Base-by-base conservation (phyloP, 1,284 basidiomycete species). In the Tremellales sp. region DNA sequence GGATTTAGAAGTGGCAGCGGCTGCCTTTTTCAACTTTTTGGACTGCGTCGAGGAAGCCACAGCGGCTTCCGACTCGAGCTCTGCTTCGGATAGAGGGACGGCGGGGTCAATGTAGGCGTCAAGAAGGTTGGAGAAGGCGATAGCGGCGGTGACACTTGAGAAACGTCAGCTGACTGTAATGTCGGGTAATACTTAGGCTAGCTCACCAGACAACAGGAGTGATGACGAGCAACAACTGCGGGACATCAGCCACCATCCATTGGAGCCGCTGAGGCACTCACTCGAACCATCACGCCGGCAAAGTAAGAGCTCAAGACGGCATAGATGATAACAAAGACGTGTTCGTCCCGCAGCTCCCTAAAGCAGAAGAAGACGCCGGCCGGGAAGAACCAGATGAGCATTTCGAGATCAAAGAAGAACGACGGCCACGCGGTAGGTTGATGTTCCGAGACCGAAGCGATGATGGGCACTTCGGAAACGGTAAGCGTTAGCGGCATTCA, bases 341-440 rank as follows among this genome's bases (percentile, higher is more conserved):
- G 95, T 70, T 97, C 95, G 71, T 99, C 95, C 26, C 90, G 82
- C 26, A 99, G 78, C 68, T 94, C 81, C 54, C 82, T 82, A 87
- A 98, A 98, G 73, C 90, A 93, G 56, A 95, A 76, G 64, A 88
- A 80, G 39, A 98, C 88, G 52, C 95, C 95, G 22, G 90, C 94
- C 4, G 95, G 95, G 83, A 99, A 98, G 49, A 95, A 76, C 81
- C 92, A 97, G 62, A 98, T 87, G 68, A 99, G 85, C 80, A 95
- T 86, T 65, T 97, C 87, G 51, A 98, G 82, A 72, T 99, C 94
- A 84, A 97, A 97, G 79, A 97, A 98, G 82, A 98, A 98, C 3
- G 94, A 86, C 3, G 94, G 92, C 95, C 95, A 99, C 32, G 95
- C 94, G 9, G 95, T 98, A 13, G 95, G 95, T 72, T 99, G 95